These are phyloP conservation scores for Tulasnella sp. DNA, from an alignment of 768 basidiomycete genomes.

Conservation along the genomic window DNA sequence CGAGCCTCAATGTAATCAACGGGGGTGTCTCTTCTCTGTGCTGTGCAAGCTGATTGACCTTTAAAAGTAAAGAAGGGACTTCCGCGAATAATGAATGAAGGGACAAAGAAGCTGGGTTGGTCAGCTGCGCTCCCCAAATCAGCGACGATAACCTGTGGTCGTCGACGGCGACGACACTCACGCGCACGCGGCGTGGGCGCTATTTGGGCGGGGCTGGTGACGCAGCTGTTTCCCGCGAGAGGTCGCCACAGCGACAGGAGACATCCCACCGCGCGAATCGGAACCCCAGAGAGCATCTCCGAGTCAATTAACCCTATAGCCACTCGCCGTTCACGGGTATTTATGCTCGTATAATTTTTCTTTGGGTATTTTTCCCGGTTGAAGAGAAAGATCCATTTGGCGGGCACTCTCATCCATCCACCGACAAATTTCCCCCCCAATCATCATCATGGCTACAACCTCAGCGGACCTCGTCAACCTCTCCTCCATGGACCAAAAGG, in stretches of 20 bases:
- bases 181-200: background rate
- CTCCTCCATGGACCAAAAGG: constrained; percentile 10
- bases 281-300: background rate
- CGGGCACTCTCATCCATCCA: background rate
- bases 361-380: background rate
- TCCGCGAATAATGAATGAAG: constrained; percentile 1
- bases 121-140: background rate
- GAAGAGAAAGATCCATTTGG: background rate
- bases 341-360: background rate
- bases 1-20: background rate
- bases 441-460: background rate
- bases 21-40: background rate
- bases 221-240: constrained; percentile 18
- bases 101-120: background rate
- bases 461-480: constrained; percentile 21
- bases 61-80: background rate
- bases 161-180: background rate
- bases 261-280: background rate
- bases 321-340: background rate
- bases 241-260: constrained; percentile 10
- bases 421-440: no score
- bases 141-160: background rate
- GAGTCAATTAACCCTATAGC: background rate
- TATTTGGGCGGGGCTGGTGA: constrained; percentile 2
- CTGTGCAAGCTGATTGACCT: background rate